phyloP scores from a whole-genome alignment of 2,329 filamentous ascomycete species.

The Pseudocercospora pini-densiflorae region DNA sequence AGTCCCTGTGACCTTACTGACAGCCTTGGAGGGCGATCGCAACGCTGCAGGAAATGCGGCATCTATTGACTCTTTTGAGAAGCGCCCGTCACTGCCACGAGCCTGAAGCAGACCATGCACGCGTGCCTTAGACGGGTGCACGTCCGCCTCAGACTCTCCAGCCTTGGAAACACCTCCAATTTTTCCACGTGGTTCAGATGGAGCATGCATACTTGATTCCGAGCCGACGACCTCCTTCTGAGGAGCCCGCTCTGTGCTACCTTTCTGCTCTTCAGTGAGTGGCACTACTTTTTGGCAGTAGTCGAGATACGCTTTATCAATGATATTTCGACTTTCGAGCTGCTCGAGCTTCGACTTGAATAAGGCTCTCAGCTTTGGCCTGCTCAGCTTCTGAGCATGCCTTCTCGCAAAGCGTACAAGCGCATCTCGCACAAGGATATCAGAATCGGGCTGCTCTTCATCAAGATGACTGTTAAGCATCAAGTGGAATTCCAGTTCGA shows the following conservation, averaged over 20 bases:
- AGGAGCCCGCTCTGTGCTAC: not conserved
- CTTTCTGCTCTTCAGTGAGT: not conserved
- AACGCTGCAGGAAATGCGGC: not conserved
- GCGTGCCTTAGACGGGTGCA: not conserved
- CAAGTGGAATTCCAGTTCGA: slow-evolving; percentile 42
- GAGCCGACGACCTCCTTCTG: not conserved
- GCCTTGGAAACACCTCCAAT: not conserved
- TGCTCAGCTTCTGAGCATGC: slow-evolving; percentile 30
- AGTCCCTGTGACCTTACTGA: not conserved
- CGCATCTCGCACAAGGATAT: slow-evolving; percentile 42
- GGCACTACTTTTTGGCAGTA: slow-evolving; percentile 23
- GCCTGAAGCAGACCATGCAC: slow-evolving; percentile 1
- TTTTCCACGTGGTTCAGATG: not conserved
- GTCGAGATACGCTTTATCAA: slow-evolving; percentile 16
- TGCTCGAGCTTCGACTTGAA: slow-evolving; percentile 42
- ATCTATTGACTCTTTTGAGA: not conserved
- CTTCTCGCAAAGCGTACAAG: slow-evolving; percentile 46
- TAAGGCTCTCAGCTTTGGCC: slow-evolving; percentile 32
- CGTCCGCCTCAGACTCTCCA: not conserved
- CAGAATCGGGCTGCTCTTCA: slow-evolving; percentile 42
- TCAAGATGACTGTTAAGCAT: slow-evolving; percentile 45
- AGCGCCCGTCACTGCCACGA: not conserved
- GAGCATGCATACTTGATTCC: not conserved
- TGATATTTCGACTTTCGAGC: slow-evolving; percentile 27
- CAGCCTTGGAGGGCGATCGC: not conserved